Percentiles rank a stretch among this genome's conserved stretches.
These are phyloP conservation scores for Pholiota molesta DNA, from an alignment of 768 basidiomycete species.

Conservation along the genomic window DNA sequence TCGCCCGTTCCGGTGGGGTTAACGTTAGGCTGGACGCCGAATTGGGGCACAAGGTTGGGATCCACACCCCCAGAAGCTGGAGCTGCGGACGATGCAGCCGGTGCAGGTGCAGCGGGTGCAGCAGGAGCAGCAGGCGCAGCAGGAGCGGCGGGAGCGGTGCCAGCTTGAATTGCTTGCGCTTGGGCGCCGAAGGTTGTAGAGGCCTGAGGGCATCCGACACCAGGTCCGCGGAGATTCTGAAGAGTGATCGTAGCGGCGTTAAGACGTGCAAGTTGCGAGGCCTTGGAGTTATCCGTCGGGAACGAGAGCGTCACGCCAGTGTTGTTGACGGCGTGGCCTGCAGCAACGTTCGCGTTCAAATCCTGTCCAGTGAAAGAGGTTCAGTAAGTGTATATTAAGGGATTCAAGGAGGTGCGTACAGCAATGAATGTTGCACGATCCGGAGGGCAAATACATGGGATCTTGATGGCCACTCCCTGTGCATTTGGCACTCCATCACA, in stretches of 20 bases:
- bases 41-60: conserved; percentile 56
- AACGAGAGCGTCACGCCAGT: conserved; percentile 60
- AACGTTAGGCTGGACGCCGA: conserved; percentile 55
- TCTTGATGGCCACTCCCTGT: conserved; percentile 56
- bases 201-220: conserved; percentile 67
- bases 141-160: conserved; percentile 21
- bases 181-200: conserved; percentile 62
- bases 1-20: conserved; percentile 75
- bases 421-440: conserved; percentile 51
- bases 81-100: conserved; percentile 17
- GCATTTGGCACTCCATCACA: conserved; percentile 68
- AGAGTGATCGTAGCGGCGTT: conserved; percentile 63
- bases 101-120: conserved; percentile 29
- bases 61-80: conserved; percentile 42
- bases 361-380: neutral
- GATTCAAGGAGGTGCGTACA: conserved; percentile 31
- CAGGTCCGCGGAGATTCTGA: conserved; percentile 74
- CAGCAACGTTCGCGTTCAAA: conserved; percentile 25
- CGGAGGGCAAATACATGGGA: conserved; percentile 71
- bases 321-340: conserved; percentile 68
- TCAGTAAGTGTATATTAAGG: neutral
- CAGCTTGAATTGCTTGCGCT: conserved; percentile 38
- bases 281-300: conserved; percentile 59
- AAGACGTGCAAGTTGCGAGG: conserved; percentile 57
- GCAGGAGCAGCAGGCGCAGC: conserved; percentile 31